Conservation (phyloP, 2,329 filamentous ascomycete species). For the Botryosphaeria dothidea region DNA sequence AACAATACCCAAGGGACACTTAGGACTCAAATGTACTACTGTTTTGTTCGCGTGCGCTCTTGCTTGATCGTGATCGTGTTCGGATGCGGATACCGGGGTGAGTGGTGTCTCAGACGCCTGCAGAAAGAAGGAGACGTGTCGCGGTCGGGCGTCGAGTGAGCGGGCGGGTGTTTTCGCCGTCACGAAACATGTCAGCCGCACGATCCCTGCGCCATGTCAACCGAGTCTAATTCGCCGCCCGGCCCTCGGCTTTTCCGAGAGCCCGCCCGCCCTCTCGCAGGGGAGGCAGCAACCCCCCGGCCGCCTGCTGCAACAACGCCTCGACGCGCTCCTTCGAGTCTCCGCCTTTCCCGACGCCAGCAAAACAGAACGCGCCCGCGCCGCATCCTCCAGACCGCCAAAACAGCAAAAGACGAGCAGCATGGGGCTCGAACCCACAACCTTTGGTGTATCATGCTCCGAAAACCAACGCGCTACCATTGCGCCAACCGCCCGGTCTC, state of each 20-base stretch:
- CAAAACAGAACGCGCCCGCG: background rate
- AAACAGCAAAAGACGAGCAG: constrained; percentile 18
- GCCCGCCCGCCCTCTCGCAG: too few species aligned
- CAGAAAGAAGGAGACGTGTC: constrained; percentile 3
- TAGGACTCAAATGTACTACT: constrained; percentile 14
- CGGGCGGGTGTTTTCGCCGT: background rate
- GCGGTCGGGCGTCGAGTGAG: background rate
- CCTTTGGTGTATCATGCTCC: constrained; percentile 26
- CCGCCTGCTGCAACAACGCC: background rate
- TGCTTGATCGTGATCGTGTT: background rate
- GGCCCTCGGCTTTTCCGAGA: constrained; percentile 1
- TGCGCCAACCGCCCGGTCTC: constrained; percentile 24
- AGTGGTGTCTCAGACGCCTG: background rate
- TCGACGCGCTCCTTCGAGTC: background rate
- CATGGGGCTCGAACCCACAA: constrained; percentile 31
- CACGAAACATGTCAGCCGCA: background rate
- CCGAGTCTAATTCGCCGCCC: background rate
- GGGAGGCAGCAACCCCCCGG: too few species aligned
- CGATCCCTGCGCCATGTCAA: background rate
- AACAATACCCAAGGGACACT: constrained; percentile 9
- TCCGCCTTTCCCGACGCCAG: background rate
- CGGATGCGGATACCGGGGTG: background rate
- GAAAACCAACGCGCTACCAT: constrained; percentile 31
- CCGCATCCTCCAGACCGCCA: background rate
- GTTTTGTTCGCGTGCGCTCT: background rate